Conservation (phyloP, 768 basidiomycete species). For the Agaricus blazei region DNA sequence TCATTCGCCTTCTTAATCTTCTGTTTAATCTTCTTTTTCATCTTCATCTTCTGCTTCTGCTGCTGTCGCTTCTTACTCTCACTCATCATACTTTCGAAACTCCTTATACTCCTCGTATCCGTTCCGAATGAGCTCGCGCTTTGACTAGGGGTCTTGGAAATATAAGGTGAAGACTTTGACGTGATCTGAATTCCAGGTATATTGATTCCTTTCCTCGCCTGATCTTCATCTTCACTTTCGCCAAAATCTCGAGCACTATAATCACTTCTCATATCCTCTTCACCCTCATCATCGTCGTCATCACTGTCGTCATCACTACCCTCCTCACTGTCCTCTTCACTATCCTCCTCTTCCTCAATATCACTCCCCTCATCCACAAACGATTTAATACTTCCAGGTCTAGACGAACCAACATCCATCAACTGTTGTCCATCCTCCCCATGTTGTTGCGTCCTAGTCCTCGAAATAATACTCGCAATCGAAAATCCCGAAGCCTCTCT, state of each 20-base stretch:
- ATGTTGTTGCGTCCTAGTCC: conserved; percentile 27
- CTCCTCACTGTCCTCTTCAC: conserved; percentile 33
- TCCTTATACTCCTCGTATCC: conserved; percentile 75
- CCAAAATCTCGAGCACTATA: conserved; percentile 26
- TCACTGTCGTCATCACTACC: conserved; percentile 30
- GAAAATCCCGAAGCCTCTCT: conserved; percentile 70
- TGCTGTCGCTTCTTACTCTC: conserved; percentile 23
- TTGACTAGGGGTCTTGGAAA: background rate
- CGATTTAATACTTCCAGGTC: conserved; percentile 35
- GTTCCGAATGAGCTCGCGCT: conserved; percentile 25
- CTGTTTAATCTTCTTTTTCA: conserved; percentile 15
- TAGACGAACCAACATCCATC: conserved; percentile 31
- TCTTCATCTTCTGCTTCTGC: conserved; percentile 16
- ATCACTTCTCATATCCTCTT: conserved; percentile 33
- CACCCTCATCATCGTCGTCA: conserved; percentile 35
- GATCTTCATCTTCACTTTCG: conserved; percentile 26
- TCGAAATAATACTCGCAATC: conserved; percentile 64
- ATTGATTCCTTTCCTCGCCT: conserved; percentile 33
- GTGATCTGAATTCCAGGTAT: conserved; percentile 7
- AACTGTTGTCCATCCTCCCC: conserved; percentile 44
- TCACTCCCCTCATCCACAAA: conserved; percentile 24
- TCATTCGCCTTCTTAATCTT: conserved; percentile 13
- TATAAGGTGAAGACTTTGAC: background rate
- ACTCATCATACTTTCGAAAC: conserved; percentile 85
- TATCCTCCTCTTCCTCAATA: conserved; percentile 35